Percentiles rank a stretch among this genome's conserved stretches.
phyloP scores from a whole-genome alignment of 805 yeast genomes.

The Starmerella floris region DNA sequence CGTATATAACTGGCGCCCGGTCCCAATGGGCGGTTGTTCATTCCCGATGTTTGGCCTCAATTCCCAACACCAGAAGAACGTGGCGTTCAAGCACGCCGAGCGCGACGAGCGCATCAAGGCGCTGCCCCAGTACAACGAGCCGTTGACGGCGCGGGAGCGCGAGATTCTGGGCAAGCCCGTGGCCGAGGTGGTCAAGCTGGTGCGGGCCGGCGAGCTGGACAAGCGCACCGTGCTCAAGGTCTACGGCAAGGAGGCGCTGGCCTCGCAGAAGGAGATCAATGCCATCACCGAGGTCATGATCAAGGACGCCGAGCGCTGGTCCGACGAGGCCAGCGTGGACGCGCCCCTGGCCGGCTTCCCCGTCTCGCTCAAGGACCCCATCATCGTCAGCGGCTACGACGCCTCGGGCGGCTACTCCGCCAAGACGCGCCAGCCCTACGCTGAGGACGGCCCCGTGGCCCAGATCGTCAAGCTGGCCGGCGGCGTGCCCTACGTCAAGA shows the following conservation, averaged over 20 bases:
- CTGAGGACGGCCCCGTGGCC: constrained; percentile 32
- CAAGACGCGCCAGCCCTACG: constrained; percentile 31
- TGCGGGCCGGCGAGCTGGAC: constrained; percentile 36
- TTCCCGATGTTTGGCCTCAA: no score
- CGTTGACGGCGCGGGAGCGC: constrained; percentile 26
- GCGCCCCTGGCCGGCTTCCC: constrained; percentile 57
- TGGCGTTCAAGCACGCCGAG: constrained; percentile 25
- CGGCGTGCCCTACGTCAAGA: constrained; percentile 43
- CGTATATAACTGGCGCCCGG: no score
- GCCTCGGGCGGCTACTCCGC: constrained; percentile 40
- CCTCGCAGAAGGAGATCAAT: constrained; percentile 46
- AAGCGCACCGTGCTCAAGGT: constrained; percentile 46
- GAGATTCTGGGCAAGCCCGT: constrained; percentile 33
- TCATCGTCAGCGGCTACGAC: constrained; percentile 37
- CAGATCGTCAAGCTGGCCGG: constrained; percentile 38
- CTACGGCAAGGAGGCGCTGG: constrained; percentile 49
- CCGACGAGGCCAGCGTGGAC: constrained; percentile 32
- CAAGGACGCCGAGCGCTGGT: constrained; percentile 54
- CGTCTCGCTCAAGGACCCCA: constrained; percentile 48
- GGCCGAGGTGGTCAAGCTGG: constrained; percentile 31
- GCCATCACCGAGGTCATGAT: constrained; percentile 50
- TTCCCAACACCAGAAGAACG: constrained; percentile 10
- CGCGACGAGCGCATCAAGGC: constrained; percentile 27
- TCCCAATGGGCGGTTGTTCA: no score
- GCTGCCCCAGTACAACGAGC: constrained; percentile 31